Evolutionary conservation across 768 basidiomycete species (phyloP), one percentile per base, ranked within the genome.

Genomic region (Trametes cubensis): DNA sequence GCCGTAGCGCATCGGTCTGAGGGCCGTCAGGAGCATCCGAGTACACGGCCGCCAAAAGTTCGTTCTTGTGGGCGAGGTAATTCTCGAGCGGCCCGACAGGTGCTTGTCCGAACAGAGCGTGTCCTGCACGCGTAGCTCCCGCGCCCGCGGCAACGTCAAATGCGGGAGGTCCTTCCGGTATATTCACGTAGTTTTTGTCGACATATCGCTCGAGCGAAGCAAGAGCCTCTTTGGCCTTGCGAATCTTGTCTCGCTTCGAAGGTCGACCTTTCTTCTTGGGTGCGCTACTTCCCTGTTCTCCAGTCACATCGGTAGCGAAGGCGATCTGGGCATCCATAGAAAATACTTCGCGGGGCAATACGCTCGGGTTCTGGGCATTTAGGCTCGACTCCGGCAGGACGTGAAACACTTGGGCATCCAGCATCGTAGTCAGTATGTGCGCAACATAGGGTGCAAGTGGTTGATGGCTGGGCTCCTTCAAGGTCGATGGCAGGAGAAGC

Each of bases 331-430:
- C 68, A 26, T 81, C 81, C 63, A 78, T 78, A 2, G 80, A 71
- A 57, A 84, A 83, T n/a, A 84, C 74, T 66, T 92, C 90, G 25
- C 89, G 82, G 18, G 91, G 91, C 6, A 93, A 75, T 25, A 74
- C 74, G n/a, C 85, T 80, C 4, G 90, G 90, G 67, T 83, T 85
- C 69, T 83, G 75, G 0, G 88, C 75, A 25, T 75, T 73, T 10
- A 81, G 65, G 4, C 78, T 74, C 14, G 84, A 81, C 40, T 67
- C 66, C 0, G 92, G 91, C 28, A 88, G 73, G 50, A 92, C 75
- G 59, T 86, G 77, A 69, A 94, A 91, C 1, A 77, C 78, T 15
- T 76, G 70, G 26, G 79, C 79, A 34, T 79, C 71, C 39, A 82
- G 60, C 42, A 94, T 75, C 15, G 69, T 69, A 13, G 79, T 78